Conservation (phyloP, 2,329 filamentous ascomycete genomes). For the Setomelanomma holmii region DNA sequence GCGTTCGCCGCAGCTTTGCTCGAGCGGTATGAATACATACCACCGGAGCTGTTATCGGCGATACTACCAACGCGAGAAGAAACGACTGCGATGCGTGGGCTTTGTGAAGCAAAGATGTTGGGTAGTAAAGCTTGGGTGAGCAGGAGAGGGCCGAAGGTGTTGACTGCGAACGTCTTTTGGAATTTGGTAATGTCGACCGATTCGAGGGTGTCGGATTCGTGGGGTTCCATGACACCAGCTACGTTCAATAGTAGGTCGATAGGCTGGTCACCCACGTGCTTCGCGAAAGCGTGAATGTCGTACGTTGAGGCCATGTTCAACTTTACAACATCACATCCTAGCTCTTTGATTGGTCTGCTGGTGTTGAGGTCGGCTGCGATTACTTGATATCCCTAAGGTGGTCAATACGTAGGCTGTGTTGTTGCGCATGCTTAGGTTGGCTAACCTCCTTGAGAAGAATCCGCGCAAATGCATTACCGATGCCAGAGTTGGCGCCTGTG, state of each 20-base stretch:
- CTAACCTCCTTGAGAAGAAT: slow-evolving; percentile 36
- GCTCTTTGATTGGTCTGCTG: slow-evolving; percentile 37
- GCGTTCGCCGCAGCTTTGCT: slow-evolving; percentile 56
- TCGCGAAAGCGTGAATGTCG: slow-evolving; percentile 46
- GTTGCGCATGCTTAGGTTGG: too few relatives aligned
- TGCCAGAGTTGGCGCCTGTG: slow-evolving; percentile 53
- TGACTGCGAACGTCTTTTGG: slow-evolving; percentile 51
- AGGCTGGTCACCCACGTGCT: slow-evolving; percentile 35
- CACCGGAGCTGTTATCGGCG: slow-evolving; percentile 52
- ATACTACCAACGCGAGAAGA: slow-evolving; percentile 54
- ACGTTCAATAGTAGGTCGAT: slow-evolving; percentile 51
- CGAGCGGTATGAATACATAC: slow-evolving; percentile 54
- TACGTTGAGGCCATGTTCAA: slow-evolving; percentile 46
- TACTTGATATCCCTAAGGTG: slow-evolving; percentile 34
- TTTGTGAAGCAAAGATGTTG: slow-evolving; percentile 43
- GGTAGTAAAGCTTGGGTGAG: slow-evolving; percentile 55
- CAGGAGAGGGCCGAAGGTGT: slow-evolving; percentile 55
- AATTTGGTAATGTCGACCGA: slow-evolving; percentile 40
- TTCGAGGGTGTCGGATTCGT: slow-evolving; percentile 43
- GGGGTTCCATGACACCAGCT: slow-evolving; percentile 41
- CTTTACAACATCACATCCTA: slow-evolving; percentile 39
- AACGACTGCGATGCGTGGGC: slow-evolving; percentile 51
- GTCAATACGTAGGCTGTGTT: not conserved
- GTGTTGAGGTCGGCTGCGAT: slow-evolving; percentile 39
- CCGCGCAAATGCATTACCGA: slow-evolving; percentile 47